Conservation (phyloP, 2,329 filamentous ascomycete genomes). For the Cercospora citrullina region DNA sequence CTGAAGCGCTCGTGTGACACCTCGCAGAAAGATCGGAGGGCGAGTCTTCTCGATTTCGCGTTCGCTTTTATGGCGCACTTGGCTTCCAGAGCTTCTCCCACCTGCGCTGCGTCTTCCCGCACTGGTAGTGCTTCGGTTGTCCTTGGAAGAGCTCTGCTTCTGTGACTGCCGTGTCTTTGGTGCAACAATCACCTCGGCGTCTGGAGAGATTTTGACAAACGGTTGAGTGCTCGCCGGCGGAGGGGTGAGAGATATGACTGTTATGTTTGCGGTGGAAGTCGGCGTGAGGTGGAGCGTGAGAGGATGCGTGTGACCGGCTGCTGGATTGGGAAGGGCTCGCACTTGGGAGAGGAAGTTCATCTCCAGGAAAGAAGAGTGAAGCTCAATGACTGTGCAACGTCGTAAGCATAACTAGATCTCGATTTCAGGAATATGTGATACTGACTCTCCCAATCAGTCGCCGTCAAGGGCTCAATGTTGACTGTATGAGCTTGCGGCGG, state of each 20-base stretch:
- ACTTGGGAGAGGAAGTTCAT: slow-evolving; percentile 92
- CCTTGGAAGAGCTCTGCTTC: slow-evolving; percentile 64
- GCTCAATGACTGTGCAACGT: slow-evolving; percentile 68
- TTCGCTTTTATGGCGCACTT: slow-evolving; percentile 59
- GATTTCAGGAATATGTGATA: slow-evolving; percentile 36
- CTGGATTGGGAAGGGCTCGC: slow-evolving; percentile 84
- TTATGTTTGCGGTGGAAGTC: slow-evolving; percentile 91
- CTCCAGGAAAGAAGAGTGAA: slow-evolving; percentile 94
- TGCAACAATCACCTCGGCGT: slow-evolving; percentile 95
- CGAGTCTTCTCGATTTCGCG: slow-evolving; percentile 66
- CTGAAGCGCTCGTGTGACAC: slow-evolving; percentile 69
- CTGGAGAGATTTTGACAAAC: slow-evolving; percentile 89
- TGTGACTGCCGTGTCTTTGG: slow-evolving; percentile 72
- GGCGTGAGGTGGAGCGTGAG: slow-evolving; percentile 91
- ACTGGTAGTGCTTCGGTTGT: slow-evolving; percentile 77
- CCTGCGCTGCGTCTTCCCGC: slow-evolving; percentile 72
- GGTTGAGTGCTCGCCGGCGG: slow-evolving; percentile 64
- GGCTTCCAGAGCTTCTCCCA: slow-evolving; percentile 71
- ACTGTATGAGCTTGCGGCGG: slow-evolving; percentile 90
- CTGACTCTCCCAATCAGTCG: slow-evolving; percentile 87
- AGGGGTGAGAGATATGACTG: slow-evolving; percentile 79
- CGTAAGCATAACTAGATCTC: slow-evolving; percentile 2
- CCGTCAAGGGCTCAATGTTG: slow-evolving; percentile 92
- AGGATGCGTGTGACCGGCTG: slow-evolving; percentile 64
- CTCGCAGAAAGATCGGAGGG: slow-evolving; percentile 72